These are phyloP conservation scores for Aureobasidium pullulans DNA, from an alignment of 2,329 filamentous ascomycete species.

Conservation along the genomic window DNA sequence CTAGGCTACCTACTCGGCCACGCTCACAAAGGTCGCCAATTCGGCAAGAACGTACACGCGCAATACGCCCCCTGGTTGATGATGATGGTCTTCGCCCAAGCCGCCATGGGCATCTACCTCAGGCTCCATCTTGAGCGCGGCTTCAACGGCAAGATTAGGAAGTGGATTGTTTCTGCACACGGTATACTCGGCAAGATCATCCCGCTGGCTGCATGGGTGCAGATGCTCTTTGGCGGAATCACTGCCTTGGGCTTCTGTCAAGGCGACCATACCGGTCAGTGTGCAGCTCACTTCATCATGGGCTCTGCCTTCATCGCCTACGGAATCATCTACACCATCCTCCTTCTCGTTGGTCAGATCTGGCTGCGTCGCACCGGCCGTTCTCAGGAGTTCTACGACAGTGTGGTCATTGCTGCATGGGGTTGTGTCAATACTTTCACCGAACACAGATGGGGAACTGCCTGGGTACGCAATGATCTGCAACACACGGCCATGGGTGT, in stretches of 20 bases:
- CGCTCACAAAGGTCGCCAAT: conserved; percentile 80
- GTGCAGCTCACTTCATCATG: conserved; percentile 97
- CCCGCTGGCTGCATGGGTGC: conserved; percentile 79
- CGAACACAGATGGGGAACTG: conserved; percentile 84
- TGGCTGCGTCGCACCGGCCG: conserved; percentile 78
- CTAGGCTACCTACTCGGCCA: conserved; percentile 89
- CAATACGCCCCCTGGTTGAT: conserved; percentile 75
- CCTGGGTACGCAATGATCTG: conserved; percentile 89
- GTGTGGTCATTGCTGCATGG: conserved; percentile 83
- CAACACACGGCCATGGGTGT: conserved; percentile 99
- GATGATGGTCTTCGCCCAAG: conserved; percentile 68
- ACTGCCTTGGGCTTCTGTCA: conserved; percentile 84
- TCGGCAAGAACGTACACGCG: conserved; percentile 72
- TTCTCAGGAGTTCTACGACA: conserved; percentile 96
- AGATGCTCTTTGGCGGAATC: conserved; percentile 95
- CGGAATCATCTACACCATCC: conserved; percentile 75
- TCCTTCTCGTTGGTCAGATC: conserved; percentile 79
- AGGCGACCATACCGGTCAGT: conserved; percentile 85
- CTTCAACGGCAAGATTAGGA: conserved; percentile 70
- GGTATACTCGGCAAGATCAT: conserved; percentile 79
- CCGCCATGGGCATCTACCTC: conserved; percentile 76
- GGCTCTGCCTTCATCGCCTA: conserved; percentile 93
- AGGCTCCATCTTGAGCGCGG: conserved; percentile 83
- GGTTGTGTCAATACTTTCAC: conserved; percentile 98
- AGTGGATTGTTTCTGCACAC: conserved; percentile 64